Evolutionary conservation across 2,329 filamentous ascomycete species (phyloP).

Genomic region (Epichloe elymi): DNA sequence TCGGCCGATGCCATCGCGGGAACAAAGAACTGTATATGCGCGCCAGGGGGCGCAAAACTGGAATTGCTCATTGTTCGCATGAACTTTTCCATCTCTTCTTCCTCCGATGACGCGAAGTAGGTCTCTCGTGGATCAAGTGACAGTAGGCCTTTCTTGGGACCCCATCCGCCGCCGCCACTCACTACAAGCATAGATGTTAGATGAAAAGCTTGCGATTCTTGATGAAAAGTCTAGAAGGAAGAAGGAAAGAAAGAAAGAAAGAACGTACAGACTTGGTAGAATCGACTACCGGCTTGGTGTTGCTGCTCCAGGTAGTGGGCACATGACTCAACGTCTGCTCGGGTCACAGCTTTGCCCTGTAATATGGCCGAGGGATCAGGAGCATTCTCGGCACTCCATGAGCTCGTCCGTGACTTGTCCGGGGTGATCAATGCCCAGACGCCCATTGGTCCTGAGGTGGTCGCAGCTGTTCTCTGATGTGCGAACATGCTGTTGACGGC

Average conservation of each 20-base stretch:
- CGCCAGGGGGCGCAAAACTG: constrained; percentile 48
- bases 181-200: constrained; percentile 27
- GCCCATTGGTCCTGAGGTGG: constrained; percentile 35
- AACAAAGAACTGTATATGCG: constrained; percentile 54
- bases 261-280: constrained; percentile 27
- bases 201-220: not conserved
- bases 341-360: constrained; percentile 1
- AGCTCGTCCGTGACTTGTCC: constrained; percentile 4
- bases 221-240: not conserved
- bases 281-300: constrained; percentile 29
- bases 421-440: constrained; percentile 65
- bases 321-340: constrained; percentile 12
- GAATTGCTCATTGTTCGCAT: constrained; percentile 32
- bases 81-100: constrained; percentile 41
- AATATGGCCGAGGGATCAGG: constrained; percentile 6
- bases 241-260: not conserved
- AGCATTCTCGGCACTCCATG: constrained; percentile 2
- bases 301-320: constrained; percentile 19
- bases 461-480: constrained; percentile 12
- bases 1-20: constrained; percentile 17
- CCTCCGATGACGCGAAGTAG: constrained; percentile 31
- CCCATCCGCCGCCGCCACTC: constrained; percentile 78
- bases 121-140: constrained; percentile 60
- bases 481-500: constrained; percentile 47
- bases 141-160: constrained; percentile 62